phyloP scores from a whole-genome alignment of 2,329 filamentous ascomycete genomes.

The Alternaria alternata region DNA sequence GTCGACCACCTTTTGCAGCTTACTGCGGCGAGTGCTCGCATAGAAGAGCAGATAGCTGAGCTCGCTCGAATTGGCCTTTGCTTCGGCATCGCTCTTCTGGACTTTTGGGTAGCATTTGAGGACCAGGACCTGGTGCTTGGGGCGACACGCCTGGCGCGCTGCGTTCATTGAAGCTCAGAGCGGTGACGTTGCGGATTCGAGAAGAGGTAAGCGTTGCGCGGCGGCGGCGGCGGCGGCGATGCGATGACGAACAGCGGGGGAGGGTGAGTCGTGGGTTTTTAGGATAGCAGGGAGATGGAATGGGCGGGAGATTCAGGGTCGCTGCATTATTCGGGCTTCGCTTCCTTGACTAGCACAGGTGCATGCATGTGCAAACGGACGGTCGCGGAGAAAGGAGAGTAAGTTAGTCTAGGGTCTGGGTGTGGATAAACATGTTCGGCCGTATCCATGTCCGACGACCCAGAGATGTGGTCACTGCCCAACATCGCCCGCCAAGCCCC shows the following conservation, averaged over 20 bases:
- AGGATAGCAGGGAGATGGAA: slow-evolving; percentile 3
- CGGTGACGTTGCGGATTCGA: slow-evolving; percentile 7
- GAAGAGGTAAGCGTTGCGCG: slow-evolving; percentile 8
- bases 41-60: slow-evolving; percentile 97
- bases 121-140: slow-evolving; percentile 95
- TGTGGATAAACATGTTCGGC: slow-evolving; percentile 19
- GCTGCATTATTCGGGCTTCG: slow-evolving; percentile 8
- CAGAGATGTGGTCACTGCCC: slow-evolving; percentile 30
- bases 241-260: slow-evolving; percentile 8
- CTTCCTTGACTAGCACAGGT: background rate
- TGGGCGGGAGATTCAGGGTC: slow-evolving; percentile 5
- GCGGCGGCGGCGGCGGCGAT: slow-evolving; percentile 5
- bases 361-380: slow-evolving; percentile 6
- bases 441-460: slow-evolving; percentile 19
- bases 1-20: slow-evolving; percentile 93
- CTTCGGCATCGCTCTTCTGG: slow-evolving; percentile 84
- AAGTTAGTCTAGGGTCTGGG: slow-evolving; percentile 5
- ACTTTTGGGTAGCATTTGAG: slow-evolving; percentile 96
- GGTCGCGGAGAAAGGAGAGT: slow-evolving; percentile 7
- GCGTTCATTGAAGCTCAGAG: slow-evolving; percentile 59
- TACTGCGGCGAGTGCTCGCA: slow-evolving; percentile 90
- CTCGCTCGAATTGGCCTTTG: slow-evolving; percentile 96
- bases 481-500: slow-evolving; percentile 8
- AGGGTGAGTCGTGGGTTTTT: background rate
- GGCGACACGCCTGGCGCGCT: slow-evolving; percentile 72